Conservation (phyloP, 2,329 filamentous ascomycete genomes). For the Penicillium occitanis region DNA sequence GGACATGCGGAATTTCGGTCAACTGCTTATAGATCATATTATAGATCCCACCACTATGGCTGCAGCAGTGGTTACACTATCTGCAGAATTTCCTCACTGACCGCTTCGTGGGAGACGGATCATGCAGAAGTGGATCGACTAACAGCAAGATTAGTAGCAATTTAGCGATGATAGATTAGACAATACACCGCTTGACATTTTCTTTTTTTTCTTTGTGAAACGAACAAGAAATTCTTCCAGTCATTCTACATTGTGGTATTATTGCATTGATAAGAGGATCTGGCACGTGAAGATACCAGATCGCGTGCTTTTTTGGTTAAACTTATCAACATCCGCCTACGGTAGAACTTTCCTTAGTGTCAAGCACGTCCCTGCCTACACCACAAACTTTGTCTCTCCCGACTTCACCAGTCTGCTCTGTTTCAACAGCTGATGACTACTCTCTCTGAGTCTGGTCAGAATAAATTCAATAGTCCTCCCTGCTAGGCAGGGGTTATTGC, state of each 20-base stretch:
- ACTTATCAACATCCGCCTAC: constrained; percentile 11
- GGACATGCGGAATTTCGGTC: neutral
- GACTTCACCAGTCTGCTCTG: neutral
- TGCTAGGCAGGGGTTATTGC: constrained; percentile 19
- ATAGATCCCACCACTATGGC: neutral
- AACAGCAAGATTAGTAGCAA: neutral
- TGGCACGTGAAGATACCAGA: constrained; percentile 24
- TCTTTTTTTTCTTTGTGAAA: neutral
- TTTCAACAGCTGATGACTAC: neutral
- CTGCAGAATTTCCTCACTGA: constrained; percentile 28
- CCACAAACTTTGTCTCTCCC: constrained; percentile 2
- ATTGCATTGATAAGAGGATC: neutral
- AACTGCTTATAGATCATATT: constrained; percentile 19
- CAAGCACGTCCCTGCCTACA: constrained; percentile 13
- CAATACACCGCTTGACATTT: neutral
- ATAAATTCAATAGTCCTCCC: constrained; percentile 9
- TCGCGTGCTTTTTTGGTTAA: constrained; percentile 16
- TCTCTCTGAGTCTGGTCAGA: constrained; percentile 1
- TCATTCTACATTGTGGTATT: neutral
- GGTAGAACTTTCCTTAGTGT: constrained; percentile 5
- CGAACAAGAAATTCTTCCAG: neutral
- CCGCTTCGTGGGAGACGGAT: constrained; percentile 25
- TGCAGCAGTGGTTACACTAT: neutral
- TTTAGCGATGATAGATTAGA: constrained; percentile 6
- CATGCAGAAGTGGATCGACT: constrained; percentile 8